Percentiles rank a stretch among this genome's conserved stretches.
phyloP scores from a whole-genome alignment of 495 filamentous ascomycete species.

The Xylaria bambusicola region DNA sequence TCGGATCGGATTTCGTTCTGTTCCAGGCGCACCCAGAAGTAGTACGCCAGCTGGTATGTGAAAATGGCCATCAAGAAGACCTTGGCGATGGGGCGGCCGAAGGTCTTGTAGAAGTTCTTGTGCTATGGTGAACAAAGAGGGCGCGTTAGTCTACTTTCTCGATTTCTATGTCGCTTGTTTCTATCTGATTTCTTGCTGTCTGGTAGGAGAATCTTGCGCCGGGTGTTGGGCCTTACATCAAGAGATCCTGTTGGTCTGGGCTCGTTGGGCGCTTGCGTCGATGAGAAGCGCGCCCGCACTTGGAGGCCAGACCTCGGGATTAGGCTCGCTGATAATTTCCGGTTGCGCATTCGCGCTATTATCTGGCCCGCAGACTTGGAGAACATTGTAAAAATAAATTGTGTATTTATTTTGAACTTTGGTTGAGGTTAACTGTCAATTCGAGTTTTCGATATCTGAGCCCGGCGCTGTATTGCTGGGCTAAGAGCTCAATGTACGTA shows the following conservation, averaged over 20 bases:
- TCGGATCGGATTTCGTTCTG: conserved; percentile 67
- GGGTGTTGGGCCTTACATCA: conserved; percentile 24
- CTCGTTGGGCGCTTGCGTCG: conserved; percentile 16
- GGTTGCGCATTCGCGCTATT: background rate
- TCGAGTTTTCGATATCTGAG: too few relatives aligned
- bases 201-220: too few relatives aligned
- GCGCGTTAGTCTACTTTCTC: background rate
- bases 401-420: background rate
- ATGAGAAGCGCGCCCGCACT: conserved; percentile 22
- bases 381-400: background rate
- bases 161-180: too few relatives aligned
- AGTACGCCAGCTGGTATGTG: conserved; percentile 85
- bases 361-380: background rate
- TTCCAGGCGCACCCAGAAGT: conserved; percentile 86
- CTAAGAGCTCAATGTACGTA: too few relatives aligned
- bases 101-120: conserved; percentile 76
- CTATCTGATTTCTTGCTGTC: too few relatives aligned
- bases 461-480: too few relatives aligned
- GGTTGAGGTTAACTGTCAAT: too few relatives aligned
- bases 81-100: conserved; percentile 78
- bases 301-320: conserved; percentile 7
- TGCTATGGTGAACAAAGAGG: conserved; percentile 33
- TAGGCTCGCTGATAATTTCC: background rate
- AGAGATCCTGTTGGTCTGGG: conserved; percentile 19
- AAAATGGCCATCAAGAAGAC: conserved; percentile 83